Evolutionary conservation across 805 yeast genomes (phyloP).

Genomic region (Kluyveromyces siamensis): DNA sequence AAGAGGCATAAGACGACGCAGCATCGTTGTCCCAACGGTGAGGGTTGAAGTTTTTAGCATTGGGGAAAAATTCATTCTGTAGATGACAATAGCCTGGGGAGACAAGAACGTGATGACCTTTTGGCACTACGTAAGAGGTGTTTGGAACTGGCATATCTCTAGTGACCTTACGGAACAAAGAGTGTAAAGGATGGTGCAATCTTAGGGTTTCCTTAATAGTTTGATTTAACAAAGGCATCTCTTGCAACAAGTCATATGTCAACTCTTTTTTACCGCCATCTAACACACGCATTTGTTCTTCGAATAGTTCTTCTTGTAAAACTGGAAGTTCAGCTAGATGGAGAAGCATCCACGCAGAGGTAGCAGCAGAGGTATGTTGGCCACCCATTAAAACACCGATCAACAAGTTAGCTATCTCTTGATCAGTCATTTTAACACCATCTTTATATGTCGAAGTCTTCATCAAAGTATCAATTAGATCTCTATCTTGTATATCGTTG

Average conservation of each 20-base stretch:
- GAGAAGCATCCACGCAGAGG: constrained; percentile 89
- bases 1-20: constrained; percentile 25
- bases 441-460: constrained; percentile 79
- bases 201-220: constrained; percentile 89
- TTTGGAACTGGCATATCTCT: constrained; percentile 72
- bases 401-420: constrained; percentile 84
- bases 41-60: constrained; percentile 66
- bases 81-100: constrained; percentile 89
- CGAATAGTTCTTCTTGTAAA: constrained; percentile 69
- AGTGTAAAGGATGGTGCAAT: constrained; percentile 93
- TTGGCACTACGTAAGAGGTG: constrained; percentile 73
- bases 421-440: constrained; percentile 89
- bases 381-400: constrained; percentile 99
- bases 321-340: constrained; percentile 86
- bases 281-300: constrained; percentile 62
- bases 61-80: constrained; percentile 69
- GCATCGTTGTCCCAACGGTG: constrained; percentile 68
- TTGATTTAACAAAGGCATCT: constrained; percentile 74
- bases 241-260: constrained; percentile 73
- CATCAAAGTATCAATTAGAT: constrained; percentile 83
- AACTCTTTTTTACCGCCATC: constrained; percentile 49
- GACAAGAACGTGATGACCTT: constrained; percentile 81
- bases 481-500: constrained; percentile 76
- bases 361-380: constrained; percentile 94
- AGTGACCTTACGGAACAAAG: constrained; percentile 86